Base-by-base conservation (phyloP, 2,329 filamentous ascomycete species). In the Pseudofabraea citricarpa region DNA sequence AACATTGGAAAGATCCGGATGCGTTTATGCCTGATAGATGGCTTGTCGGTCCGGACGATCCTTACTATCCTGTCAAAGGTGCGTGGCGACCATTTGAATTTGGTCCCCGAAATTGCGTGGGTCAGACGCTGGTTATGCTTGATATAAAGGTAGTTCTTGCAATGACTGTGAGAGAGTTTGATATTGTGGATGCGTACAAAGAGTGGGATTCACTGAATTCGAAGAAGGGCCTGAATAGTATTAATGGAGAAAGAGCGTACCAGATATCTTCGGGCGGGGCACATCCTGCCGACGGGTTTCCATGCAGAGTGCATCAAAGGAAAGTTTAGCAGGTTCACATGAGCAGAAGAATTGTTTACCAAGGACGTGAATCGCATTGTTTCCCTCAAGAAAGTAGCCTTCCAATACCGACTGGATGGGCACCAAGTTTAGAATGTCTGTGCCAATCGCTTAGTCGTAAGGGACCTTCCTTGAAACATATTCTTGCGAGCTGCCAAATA, bases 61-160 rank as follows among this genome's bases (percentile, higher is more conserved):
- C 24, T 48, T 57, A 36, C 67, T 70, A 52, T 44, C 53, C 49
- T 13, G 37, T 26, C 3, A 49, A 50, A 37, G 47, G 70, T 29
- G 77, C 74, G 3, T 81, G 69, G 68, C 66, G 76, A n/a, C 66
- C 73, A 0, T 82, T 82, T 55, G 73, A 75, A 49, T 66, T 70
- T 43, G 77, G 78, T 0, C 66, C 69, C 2, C 58, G 77, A 15
- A 74, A 73, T 40, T 83, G 77, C 51, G 70, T 79, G 10, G 77
- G 76, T 0, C 74, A 80, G 54, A 68, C 69, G 45, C 60, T 78
- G 20, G 75, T 71, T 1, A 69, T 74, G 64, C 54, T 53, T 26
- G 74, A 79, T 56, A 57, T 70, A 18, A 70, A 68, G 46, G 61
- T 71, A 21, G 66, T 73, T 7, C 54, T 78, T 38, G 68, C 71